These are phyloP conservation scores for Penicillium sp. DNA, from an alignment of 2,329 filamentous ascomycete genomes.

Conservation along the genomic window DNA sequence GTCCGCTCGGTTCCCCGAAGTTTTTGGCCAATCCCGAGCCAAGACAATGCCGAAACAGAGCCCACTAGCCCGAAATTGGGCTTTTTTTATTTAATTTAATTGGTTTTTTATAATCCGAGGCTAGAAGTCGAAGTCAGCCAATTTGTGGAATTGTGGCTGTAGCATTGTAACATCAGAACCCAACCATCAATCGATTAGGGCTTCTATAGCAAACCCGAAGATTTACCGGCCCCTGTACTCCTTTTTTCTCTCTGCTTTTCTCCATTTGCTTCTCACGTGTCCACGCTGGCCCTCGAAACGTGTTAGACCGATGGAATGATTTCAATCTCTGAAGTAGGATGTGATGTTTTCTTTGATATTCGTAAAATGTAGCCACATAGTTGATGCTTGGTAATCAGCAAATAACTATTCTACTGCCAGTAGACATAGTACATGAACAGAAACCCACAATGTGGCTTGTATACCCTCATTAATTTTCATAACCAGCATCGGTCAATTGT, in stretches of 20 bases:
- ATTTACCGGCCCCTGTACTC: neutral
- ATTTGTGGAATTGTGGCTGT: neutral
- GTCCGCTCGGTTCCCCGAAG: conserved; percentile 13
- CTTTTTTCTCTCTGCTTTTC: too few species aligned
- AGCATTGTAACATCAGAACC: neutral
- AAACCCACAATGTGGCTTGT: neutral
- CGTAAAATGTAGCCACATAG: neutral
- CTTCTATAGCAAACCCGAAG: neutral
- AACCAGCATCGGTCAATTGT: conserved; percentile 9
- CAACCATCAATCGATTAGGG: too few species aligned
- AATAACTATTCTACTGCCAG: neutral
- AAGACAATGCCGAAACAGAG: neutral
- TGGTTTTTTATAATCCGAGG: neutral
- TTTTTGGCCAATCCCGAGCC: conserved; percentile 5
- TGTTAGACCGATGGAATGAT: too few species aligned
- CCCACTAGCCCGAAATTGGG: neutral
- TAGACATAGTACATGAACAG: neutral
- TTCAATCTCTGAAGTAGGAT: too few species aligned
- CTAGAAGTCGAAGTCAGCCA: neutral
- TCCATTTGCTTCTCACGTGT: too few species aligned
- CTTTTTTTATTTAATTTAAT: neutral
- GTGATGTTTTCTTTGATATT: too few species aligned
- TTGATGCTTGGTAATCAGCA: neutral
- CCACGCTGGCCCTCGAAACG: too few species aligned
- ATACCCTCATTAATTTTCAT: neutral